A percentile compares a stretch with the other conserved stretches of the same genome.
phyloP scores from a whole-genome alignment of 129 eudicot genomes.

The Centaurea solstitialis region DNA sequence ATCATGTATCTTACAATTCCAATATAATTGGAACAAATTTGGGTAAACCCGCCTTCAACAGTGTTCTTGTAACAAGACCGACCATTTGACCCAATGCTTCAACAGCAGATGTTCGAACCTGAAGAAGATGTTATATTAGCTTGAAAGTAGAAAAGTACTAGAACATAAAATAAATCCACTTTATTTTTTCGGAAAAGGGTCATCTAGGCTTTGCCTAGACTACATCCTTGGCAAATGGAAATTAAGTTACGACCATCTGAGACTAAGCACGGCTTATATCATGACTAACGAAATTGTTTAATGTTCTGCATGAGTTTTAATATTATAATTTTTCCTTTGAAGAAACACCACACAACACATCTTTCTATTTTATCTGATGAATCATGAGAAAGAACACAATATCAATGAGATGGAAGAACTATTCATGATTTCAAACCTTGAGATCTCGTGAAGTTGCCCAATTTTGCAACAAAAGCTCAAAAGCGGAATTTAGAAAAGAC shows the following conservation, averaged over 20 bases:
- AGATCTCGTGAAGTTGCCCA: conserved; percentile 97
- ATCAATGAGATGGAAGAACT: not conserved
- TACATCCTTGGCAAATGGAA: too few relatives aligned
- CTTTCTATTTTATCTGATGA: not conserved
- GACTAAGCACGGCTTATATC: not conserved
- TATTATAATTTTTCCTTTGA: not conserved
- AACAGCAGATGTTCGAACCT: conserved; percentile 83
- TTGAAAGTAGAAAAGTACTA: conserved; percentile 8
- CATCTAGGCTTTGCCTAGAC: too few relatives aligned
- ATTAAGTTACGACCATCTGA: too few relatives aligned
- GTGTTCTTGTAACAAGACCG: conserved; percentile 79
- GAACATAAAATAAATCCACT: not conserved
- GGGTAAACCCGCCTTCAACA: conserved; percentile 83
- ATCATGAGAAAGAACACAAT: not conserved
- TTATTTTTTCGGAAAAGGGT: not conserved
- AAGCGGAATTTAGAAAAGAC: conserved; percentile 93
- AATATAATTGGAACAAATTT: conserved; percentile 82
- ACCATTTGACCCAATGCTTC: conserved; percentile 99
- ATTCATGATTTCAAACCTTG: conserved; percentile 53
- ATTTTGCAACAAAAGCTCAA: conserved; percentile 90
- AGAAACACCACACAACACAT: not conserved
- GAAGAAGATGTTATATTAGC: conserved; percentile 23
- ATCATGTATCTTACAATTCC: conserved; percentile 68
- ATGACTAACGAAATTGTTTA: not conserved
- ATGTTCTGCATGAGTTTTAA: not conserved